Conservation (phyloP, 31 red algal species). For the Asparagopsis taxiformis region DNA sequence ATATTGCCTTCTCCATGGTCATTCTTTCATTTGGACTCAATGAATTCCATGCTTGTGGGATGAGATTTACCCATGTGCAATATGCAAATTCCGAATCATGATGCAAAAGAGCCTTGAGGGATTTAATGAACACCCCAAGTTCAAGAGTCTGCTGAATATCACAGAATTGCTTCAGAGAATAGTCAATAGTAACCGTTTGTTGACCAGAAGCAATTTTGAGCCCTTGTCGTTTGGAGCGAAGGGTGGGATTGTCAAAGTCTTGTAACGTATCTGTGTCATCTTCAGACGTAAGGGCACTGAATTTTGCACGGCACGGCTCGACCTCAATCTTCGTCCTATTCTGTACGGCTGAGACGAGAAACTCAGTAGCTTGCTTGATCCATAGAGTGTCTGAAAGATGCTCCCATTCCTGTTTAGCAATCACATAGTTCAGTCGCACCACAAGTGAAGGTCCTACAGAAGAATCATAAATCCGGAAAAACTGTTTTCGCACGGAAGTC, state of each 20-base stretch:
- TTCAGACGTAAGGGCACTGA: background rate
- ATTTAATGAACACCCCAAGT: conserved; percentile 14
- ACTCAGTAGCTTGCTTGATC: conserved; percentile 86
- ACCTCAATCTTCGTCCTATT: background rate
- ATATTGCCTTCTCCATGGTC: conserved; percentile 50
- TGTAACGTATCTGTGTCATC: background rate
- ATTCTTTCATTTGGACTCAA: conserved; percentile 35
- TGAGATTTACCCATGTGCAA: conserved; percentile 54
- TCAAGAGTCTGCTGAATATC: conserved; percentile 2
- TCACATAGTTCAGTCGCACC: conserved; percentile 67
- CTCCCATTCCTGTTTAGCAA: conserved; percentile 93
- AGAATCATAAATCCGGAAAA: conserved; percentile 74
- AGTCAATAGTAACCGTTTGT: conserved; percentile 3
- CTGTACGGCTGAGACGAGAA: conserved; percentile 65
- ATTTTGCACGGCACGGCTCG: background rate
- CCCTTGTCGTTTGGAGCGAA: background rate
- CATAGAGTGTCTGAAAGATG: conserved; percentile 81
- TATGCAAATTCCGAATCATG: conserved; percentile 62
- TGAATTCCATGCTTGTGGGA: conserved; percentile 69
- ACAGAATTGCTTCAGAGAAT: conserved; percentile 10
- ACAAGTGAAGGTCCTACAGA: conserved; percentile 42
- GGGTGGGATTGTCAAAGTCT: background rate
- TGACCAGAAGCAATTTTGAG: background rate
- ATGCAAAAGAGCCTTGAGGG: conserved; percentile 62
- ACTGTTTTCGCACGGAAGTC: conserved; percentile 38